phyloP scores from a whole-genome alignment of 768 basidiomycete genomes.

The Coprinellus aureogranulatus region DNA sequence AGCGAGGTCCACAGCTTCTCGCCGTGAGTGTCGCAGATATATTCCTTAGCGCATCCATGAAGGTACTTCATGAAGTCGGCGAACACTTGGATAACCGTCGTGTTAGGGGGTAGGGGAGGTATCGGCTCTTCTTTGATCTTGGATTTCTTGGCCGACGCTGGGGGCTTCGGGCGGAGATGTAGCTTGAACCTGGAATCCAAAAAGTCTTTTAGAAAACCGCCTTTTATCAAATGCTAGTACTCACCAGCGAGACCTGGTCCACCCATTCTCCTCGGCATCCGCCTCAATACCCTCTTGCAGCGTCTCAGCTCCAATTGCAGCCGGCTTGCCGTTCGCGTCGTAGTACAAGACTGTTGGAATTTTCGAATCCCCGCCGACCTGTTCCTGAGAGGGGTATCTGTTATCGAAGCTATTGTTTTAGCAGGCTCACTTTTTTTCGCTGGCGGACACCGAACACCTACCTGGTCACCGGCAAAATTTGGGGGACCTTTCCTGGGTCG shows the following conservation, averaged over 20 bases:
- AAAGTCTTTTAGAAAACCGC: too few relatives aligned
- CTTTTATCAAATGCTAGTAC: background rate
- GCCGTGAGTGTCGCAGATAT: conserved; percentile 38
- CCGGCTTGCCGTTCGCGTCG: conserved; percentile 4
- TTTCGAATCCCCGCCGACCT: conserved; percentile 14
- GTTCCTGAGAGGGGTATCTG: background rate
- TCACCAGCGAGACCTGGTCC: conserved; percentile 13
- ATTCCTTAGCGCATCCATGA: conserved; percentile 31
- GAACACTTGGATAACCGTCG: conserved; percentile 33
- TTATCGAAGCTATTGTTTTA: too few relatives aligned
- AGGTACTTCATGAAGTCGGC: conserved; percentile 43
- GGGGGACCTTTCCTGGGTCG: conserved; percentile 22
- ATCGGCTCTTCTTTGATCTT: background rate
- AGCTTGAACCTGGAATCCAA: conserved; percentile 29
- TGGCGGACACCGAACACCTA: background rate
- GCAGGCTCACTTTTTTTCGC: too few relatives aligned
- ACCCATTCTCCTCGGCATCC: conserved; percentile 12
- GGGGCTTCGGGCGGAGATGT: conserved; percentile 28
- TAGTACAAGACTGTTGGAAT: conserved; percentile 16
- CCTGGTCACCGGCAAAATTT: background rate
- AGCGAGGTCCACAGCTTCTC: conserved; percentile 23
- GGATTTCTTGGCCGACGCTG: background rate
- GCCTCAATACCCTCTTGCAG: conserved; percentile 12
- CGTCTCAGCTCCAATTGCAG: conserved; percentile 12
- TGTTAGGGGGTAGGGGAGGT: conserved; percentile 10